Base-by-base conservation (phyloP, 1,284 basidiomycete species). In the Boletus albobrunnescens region DNA sequence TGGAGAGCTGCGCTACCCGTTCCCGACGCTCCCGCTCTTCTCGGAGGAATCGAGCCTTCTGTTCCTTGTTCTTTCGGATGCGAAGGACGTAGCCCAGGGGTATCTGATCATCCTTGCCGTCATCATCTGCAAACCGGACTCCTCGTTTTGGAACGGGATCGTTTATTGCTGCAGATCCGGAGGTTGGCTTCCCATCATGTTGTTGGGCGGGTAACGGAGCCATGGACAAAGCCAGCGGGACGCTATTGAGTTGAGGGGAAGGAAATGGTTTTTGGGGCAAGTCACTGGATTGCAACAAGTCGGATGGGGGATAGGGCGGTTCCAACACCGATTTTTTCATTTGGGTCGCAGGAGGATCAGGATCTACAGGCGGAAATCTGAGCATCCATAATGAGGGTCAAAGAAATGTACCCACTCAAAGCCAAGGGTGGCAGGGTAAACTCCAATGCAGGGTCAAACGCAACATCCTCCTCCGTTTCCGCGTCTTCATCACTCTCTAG, bases 91-190 rank as follows among this genome's bases (percentile, higher is more conserved):
- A 80, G 19, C 77, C 79, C 31, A 87, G 69, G 0, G 86, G 87
- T 54, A 86, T 71, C 41, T 71, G 70, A 55, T 87, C 84, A 24
- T 84, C 81, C 55, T 79, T 83, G 52, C 63, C 64, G 46, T 77
- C 75, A 57, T 79, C 75, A 55, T 83, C 81, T 23, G 75, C 80
- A 54, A 87, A 87, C 22, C 82, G 78, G 6, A 88, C 85, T n/a
- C 78, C 81, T 40, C 75, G 76, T 64, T 76, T 81, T 30, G 74
- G 64, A 35, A 65, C 49, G 14, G 62, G 47, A 31, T 47, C 57
- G 30, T 35, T 54, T 16, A 36, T 35, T 16, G 12, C 17, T 26
- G 47, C 36, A 42, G 56, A 50, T 59, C 54, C 53, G 32, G 46
- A 55, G 50, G 53, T 31, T 16, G n/a, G 46, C 20, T 17, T 33